Percentiles rank a stretch among this genome's conserved stretches.
Evolutionary conservation across 2,329 filamentous ascomycete species (phyloP).

Genomic region (Plenodomus tracheiphilus): DNA sequence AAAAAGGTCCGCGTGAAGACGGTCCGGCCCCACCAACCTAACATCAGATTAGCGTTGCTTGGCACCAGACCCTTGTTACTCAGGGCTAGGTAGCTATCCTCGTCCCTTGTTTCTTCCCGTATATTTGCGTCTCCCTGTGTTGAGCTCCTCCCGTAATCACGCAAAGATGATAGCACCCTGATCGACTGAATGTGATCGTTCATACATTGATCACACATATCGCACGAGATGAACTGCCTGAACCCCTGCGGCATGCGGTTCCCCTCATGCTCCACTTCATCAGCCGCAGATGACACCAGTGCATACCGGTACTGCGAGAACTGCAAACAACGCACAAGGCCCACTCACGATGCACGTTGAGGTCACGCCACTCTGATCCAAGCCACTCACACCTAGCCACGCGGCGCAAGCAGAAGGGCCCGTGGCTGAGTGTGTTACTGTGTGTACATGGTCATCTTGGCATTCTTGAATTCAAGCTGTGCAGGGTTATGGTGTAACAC

Average conservation of each 20-base stretch:
- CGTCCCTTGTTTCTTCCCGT: too few relatives aligned
- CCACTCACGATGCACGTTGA: slow-evolving; percentile 21
- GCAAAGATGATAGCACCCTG: too few relatives aligned
- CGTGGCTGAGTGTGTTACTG: slow-evolving; percentile 12
- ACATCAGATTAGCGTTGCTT: too few relatives aligned
- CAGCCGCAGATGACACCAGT: slow-evolving; percentile 13
- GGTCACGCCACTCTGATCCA: slow-evolving; percentile 15
- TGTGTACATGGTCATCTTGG: slow-evolving; percentile 8
- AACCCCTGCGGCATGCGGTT: not conserved
- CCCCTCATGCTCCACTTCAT: slow-evolving; percentile 1
- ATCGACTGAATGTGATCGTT: not conserved
- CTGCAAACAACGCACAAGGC: slow-evolving; percentile 13
- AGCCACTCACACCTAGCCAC: slow-evolving; percentile 26
- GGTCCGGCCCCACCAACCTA: too few relatives aligned
- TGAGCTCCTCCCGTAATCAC: too few relatives aligned
- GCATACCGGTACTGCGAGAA: slow-evolving; percentile 4
- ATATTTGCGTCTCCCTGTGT: too few relatives aligned
- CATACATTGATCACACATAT: too few relatives aligned
- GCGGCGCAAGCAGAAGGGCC: slow-evolving; percentile 16
- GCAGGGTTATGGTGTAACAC: slow-evolving; percentile 3
- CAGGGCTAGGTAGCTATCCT: too few relatives aligned
- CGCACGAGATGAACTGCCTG: too few relatives aligned
- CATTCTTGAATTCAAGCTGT: slow-evolving; percentile 2
- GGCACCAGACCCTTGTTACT: too few relatives aligned
- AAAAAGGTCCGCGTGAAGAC: too few relatives aligned